Evolutionary conservation across 2,329 filamentous ascomycete genomes (phyloP), one percentile per base, ranked within the genome.

Genomic region (Aspergillus felis): DNA sequence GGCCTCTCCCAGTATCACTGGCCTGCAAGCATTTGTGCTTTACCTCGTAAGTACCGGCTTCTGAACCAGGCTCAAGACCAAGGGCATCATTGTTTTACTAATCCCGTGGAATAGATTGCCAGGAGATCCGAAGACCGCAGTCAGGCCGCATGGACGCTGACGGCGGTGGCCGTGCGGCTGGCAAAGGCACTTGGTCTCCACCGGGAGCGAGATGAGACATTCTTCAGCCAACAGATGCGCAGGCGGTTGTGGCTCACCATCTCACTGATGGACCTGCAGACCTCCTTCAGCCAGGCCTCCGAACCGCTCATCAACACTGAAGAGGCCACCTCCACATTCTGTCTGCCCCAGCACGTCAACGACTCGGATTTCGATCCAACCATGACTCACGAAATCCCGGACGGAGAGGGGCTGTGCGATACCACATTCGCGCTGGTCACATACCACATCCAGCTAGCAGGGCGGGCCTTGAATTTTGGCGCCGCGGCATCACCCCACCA

Each of bases 351-450:
- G 32, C 62, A 68, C 44, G 59, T 69, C 28, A 67, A 70, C 42
- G 67, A 69, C 57, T 56, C 60, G 9, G 63, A 71, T 42, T 70
- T 70, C 54, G 64, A 63, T 27, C 32, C 56, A 1, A 57, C 51
- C 10, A 65, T 64, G 4, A 9, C 53, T 3, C 51, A 53, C 1
- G 46, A 50, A 7, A 29, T 63, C n/a, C 49, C 57, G 10, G 57
- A 64, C 24, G 61, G 59, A 17, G 54, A 66, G 25, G 67, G 57
- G 0, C 53, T 71, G 12, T 69, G 68, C 1, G 69, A 72, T 28
- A 66, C 60, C n/a, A 71, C 68, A 1, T 68, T 65, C 52, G 63
- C 69, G 5, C 59, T 69, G n/a, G 51, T 72, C 14, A 66, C 63
- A 3, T 72, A 70, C 46, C 55, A 60, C 28, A 53, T 63, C 4